These are phyloP conservation scores for Boletus pseudopeckii DNA, from an alignment of 768 basidiomycete genomes.

Conservation along the genomic window DNA sequence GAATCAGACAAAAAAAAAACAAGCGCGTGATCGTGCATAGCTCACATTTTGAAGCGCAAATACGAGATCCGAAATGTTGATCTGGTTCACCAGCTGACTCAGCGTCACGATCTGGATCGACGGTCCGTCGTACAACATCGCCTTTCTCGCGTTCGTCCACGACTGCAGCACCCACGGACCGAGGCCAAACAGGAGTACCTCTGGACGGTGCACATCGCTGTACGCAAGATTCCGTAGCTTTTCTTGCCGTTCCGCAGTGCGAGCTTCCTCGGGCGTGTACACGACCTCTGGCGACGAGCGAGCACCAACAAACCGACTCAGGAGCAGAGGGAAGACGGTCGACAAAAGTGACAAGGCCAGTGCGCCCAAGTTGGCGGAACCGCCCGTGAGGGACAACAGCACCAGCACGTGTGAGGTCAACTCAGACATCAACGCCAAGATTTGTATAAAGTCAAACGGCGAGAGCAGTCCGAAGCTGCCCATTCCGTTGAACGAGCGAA, in stretches of 20 bases:
- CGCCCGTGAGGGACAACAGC: conserved; percentile 59
- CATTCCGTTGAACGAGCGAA: conserved; percentile 71
- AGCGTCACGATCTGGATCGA: conserved; percentile 38
- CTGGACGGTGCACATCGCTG: conserved; percentile 73
- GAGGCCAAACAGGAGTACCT: conserved; percentile 78
- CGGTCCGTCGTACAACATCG: conserved; percentile 54
- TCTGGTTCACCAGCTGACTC: conserved; percentile 47
- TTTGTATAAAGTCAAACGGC: conserved; percentile 73
- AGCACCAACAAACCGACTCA: conserved; percentile 48
- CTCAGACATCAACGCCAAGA: conserved; percentile 69
- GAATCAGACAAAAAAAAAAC: conserved; percentile 10
- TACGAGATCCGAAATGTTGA: conserved; percentile 62
- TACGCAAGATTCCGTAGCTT: conserved; percentile 71
- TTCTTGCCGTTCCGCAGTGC: conserved; percentile 68
- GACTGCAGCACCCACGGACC: conserved; percentile 80
- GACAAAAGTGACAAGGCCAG: conserved; percentile 62
- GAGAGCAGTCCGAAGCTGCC: conserved; percentile 77
- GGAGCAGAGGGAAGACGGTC: conserved; percentile 54
- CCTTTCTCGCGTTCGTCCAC: conserved; percentile 65
- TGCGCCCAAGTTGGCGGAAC: conserved; percentile 49
- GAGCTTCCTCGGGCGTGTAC: conserved; percentile 55
- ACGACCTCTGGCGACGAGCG: conserved; percentile 41
- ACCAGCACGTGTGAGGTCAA: conserved; percentile 69
- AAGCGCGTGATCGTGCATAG: conserved; percentile 8
- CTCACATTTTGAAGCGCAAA: conserved; percentile 69